These are phyloP conservation scores for Rossbeevera mucosa DNA, from an alignment of 768 basidiomycete genomes.

Conservation along the genomic window DNA sequence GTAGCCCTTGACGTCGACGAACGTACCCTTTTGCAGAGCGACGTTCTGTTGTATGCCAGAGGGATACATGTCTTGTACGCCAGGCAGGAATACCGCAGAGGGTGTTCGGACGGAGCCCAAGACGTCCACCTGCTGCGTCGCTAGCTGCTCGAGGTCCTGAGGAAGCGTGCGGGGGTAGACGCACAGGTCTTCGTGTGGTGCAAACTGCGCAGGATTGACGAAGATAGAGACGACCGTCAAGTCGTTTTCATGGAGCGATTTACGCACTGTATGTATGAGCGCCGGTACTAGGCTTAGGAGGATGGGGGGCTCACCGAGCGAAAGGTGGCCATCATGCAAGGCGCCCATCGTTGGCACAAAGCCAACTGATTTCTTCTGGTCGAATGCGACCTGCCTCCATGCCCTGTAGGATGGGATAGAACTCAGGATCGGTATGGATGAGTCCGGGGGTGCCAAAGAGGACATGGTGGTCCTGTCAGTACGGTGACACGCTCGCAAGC, in stretches of 20 bases:
- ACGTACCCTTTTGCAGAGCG: conserved; percentile 74
- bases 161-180: conserved; percentile 88
- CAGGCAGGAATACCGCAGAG: conserved; percentile 76
- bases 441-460: conserved; percentile 22
- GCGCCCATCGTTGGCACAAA: conserved; percentile 99
- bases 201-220: conserved; percentile 97
- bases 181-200: conserved; percentile 88
- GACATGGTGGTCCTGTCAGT: conserved; percentile 13
- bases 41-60: conserved; percentile 81
- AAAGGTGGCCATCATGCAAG: conserved; percentile 87
- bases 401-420: conserved; percentile 57
- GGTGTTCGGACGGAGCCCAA: conserved; percentile 38
- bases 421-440: conserved; percentile 46
- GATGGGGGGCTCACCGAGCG: conserved; percentile 62
- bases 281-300: background rate
- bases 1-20: conserved; percentile 89
- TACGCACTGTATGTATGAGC: conserved; percentile 51
- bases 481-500: background rate
- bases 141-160: conserved; percentile 63
- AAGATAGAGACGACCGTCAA: conserved; percentile 92
- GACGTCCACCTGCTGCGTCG: conserved; percentile 31
- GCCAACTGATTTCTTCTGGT: conserved; percentile 66
- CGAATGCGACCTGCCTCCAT: conserved; percentile 70
- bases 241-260: conserved; percentile 74
- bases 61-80: conserved; percentile 85